Conservation (phyloP, 768 basidiomycete species). For the Leccinum incarnatum region DNA sequence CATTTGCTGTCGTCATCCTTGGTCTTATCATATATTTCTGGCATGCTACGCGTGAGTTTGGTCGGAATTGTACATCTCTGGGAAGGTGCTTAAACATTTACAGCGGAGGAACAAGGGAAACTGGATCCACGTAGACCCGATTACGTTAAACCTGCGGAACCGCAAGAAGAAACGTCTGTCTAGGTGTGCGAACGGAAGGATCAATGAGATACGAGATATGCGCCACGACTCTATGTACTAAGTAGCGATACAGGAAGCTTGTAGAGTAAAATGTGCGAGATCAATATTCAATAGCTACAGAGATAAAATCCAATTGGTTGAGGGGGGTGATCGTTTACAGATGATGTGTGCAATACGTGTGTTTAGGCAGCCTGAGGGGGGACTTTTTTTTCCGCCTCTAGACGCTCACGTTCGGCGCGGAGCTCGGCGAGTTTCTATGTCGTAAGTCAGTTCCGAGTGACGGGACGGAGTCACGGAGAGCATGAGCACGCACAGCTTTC, state of each 20-base stretch:
- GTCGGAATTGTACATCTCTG: not conserved
- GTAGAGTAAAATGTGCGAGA: not conserved
- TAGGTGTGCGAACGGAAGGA: constrained; percentile 3
- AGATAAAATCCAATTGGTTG: constrained; percentile 30
- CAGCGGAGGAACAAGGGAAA: constrained; percentile 74
- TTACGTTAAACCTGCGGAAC: constrained; percentile 44
- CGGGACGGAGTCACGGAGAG: not conserved
- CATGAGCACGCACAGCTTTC: constrained; percentile 48
- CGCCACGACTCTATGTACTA: not conserved
- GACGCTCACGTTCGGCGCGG: constrained; percentile 33
- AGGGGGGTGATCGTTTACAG: constrained; percentile 21
- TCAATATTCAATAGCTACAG: constrained; percentile 8
- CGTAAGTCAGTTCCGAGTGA: not conserved
- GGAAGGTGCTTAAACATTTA: constrained; percentile 9
- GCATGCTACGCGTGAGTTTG: constrained; percentile 70
- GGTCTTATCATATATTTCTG: constrained; percentile 87
- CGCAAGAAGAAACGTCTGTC: constrained; percentile 14
- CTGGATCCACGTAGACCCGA: constrained; percentile 55
- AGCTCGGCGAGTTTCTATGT: constrained; percentile 34
- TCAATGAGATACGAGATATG: not conserved
- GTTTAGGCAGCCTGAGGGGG: constrained; percentile 27
- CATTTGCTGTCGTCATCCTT: constrained; percentile 65
- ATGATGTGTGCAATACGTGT: constrained; percentile 12
- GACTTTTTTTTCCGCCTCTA: constrained; percentile 46
- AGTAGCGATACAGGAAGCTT: not conserved